These are phyloP conservation scores for Trichosporon sp. DNA, from an alignment of 1,284 basidiomycete genomes.

Conservation along the genomic window DNA sequence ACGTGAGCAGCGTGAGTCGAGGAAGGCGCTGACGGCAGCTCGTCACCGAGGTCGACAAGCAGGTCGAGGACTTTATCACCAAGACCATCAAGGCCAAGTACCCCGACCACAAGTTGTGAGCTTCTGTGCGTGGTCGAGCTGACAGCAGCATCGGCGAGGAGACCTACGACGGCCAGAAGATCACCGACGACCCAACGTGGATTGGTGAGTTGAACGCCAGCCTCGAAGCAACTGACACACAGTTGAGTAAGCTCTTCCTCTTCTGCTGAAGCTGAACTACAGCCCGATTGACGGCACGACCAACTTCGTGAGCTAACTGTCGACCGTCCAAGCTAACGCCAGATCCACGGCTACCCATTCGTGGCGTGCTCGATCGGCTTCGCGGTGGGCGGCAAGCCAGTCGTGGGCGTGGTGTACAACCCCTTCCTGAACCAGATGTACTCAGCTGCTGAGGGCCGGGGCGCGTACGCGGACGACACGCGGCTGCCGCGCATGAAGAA, in stretches of 20 bases:
- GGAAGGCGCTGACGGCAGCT: conserved; percentile 48
- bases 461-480: conserved; percentile 62
- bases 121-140: conserved; percentile 22
- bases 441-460: conserved; percentile 70
- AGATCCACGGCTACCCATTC: conserved; percentile 64
- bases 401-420: conserved; percentile 87
- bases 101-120: conserved; percentile 77
- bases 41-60: conserved; percentile 95
- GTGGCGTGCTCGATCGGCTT: conserved; percentile 88
- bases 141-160: conserved; percentile 77
- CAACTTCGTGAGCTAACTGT: conserved; percentile 70
- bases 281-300: conserved; percentile 60
- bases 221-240: conserved; percentile 16
- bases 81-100: conserved; percentile 63
- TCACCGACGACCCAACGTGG: conserved; percentile 86
- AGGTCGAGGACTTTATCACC: conserved; percentile 80
- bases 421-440: conserved; percentile 86
- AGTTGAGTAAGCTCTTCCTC: conserved; percentile 31
- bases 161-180: conserved; percentile 67
- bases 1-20: conserved; percentile 47
- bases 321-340: background rate
- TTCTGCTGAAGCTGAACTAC: conserved; percentile 10
- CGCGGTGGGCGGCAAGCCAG: conserved; percentile 71
- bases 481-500: conserved; percentile 70
- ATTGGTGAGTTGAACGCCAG: conserved; percentile 58